phyloP scores from a whole-genome alignment of 2,329 filamentous ascomycete genomes.

The Fusarium miscanthi region DNA sequence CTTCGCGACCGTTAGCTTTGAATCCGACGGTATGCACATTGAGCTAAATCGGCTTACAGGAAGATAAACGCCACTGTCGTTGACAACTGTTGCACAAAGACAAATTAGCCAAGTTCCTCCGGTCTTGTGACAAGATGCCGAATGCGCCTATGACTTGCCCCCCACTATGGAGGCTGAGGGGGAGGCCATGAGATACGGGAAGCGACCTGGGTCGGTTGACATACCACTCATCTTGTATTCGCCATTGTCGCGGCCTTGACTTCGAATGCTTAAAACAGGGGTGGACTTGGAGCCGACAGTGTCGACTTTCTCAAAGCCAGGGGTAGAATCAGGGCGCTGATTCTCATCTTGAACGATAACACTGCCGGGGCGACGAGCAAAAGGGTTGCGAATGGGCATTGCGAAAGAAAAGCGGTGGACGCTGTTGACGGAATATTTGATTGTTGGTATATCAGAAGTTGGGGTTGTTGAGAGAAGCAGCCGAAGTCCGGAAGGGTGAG shows the following conservation, averaged over 20 bases:
- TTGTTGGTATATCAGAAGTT: constrained; percentile 20
- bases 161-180: constrained; percentile 11
- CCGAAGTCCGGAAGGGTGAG: not conserved
- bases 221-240: constrained; percentile 86
- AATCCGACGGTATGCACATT: not conserved
- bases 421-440: constrained; percentile 10
- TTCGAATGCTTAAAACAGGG: constrained; percentile 70
- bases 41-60: constrained; percentile 69
- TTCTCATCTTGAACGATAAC: constrained; percentile 64
- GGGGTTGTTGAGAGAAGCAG: constrained; percentile 4
- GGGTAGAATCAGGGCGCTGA: constrained; percentile 55
- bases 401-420: constrained; percentile 37
- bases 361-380: constrained; percentile 68
- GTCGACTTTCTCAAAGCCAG: constrained; percentile 70
- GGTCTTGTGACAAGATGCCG: constrained; percentile 40
- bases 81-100: constrained; percentile 75
- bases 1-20: constrained; percentile 53
- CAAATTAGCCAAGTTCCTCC: constrained; percentile 41
- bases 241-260: constrained; percentile 70
- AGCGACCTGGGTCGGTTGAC: constrained; percentile 45
- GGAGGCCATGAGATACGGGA: constrained; percentile 18
- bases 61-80: constrained; percentile 93
- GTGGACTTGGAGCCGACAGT: constrained; percentile 71
- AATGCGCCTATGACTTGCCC: constrained; percentile 27
- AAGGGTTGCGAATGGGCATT: constrained; percentile 81